phyloP scores from a whole-genome alignment of 2,329 filamentous ascomycete species.

The Pseudogymnoascus verrucosus region DNA sequence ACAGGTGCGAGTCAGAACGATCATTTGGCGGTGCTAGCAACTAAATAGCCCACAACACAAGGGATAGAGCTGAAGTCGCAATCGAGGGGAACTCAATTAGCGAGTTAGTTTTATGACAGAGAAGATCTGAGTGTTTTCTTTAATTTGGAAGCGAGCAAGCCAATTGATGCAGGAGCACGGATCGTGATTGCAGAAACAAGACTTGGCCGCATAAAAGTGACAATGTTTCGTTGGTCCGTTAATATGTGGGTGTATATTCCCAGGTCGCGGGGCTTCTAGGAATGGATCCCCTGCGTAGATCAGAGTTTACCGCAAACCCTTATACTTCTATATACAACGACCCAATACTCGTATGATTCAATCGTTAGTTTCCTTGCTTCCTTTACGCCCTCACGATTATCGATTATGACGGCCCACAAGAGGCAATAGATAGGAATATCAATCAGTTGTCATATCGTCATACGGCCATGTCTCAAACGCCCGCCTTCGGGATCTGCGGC shows the following conservation, averaged over 20 bases:
- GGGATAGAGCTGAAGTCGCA: background rate
- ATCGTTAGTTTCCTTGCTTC: background rate
- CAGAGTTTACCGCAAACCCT: background rate
- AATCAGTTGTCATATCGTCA: constrained; percentile 2
- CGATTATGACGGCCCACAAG: background rate
- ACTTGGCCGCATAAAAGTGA: background rate
- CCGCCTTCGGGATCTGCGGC: background rate
- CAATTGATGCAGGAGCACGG: background rate
- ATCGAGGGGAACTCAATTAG: background rate
- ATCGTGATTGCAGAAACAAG: background rate
- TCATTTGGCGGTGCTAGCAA: background rate
- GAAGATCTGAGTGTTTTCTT: background rate
- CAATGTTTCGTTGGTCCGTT: background rate
- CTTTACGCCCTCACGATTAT: background rate
- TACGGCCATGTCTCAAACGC: background rate
- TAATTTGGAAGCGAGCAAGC: background rate
- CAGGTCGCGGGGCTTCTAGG: background rate
- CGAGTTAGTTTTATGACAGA: background rate
- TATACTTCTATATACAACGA: background rate
- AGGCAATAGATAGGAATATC: background rate
- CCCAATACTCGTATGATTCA: background rate
- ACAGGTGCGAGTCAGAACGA: background rate
- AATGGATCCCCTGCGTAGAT: constrained; percentile 2
- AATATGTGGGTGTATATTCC: background rate
- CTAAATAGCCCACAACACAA: background rate